Evolutionary conservation across 805 yeast genomes (phyloP).

Genomic region (Starmerella geochares): DNA sequence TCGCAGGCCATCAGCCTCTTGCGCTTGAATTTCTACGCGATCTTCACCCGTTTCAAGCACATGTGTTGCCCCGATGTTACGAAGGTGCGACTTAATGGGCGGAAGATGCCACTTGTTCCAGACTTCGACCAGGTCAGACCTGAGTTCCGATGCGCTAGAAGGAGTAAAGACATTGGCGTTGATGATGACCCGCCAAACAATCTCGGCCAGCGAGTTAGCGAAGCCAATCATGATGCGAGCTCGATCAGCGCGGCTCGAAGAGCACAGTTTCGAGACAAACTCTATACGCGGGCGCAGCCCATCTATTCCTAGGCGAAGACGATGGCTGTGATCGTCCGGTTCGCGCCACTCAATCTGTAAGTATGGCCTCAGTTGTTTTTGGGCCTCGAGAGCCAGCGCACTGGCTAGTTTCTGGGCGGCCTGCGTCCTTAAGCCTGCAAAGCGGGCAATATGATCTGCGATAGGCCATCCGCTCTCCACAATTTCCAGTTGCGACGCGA

Average conservation of each 20-base stretch:
- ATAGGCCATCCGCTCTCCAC: slow-evolving; percentile 5
- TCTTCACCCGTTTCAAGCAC: slow-evolving; percentile 8
- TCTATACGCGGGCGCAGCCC: slow-evolving; percentile 18
- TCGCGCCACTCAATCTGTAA: slow-evolving; percentile 28
- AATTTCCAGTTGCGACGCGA: slow-evolving; percentile 39
- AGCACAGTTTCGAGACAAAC: slow-evolving; percentile 28
- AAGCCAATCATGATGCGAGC: slow-evolving; percentile 27
- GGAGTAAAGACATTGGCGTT: slow-evolving; percentile 33
- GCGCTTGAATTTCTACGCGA: not conserved
- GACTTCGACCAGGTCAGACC: slow-evolving; percentile 30
- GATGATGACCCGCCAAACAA: slow-evolving; percentile 35
- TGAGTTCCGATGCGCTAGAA: slow-evolving; percentile 33
- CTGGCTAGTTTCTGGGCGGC: slow-evolving; percentile 11
- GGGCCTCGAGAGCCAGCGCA: slow-evolving; percentile 11
- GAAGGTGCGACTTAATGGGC: not conserved
- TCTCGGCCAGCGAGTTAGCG: slow-evolving; percentile 30
- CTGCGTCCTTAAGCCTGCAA: slow-evolving; percentile 11
- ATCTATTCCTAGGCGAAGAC: slow-evolving; percentile 10
- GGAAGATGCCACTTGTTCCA: slow-evolving; percentile 25
- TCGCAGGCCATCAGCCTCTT: slow-evolving; percentile 7
- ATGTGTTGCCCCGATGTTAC: slow-evolving; percentile 9
- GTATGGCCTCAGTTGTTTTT: slow-evolving; percentile 9
- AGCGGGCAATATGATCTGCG: not conserved
- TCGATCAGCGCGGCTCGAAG: slow-evolving; percentile 30
- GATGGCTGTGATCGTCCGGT: slow-evolving; percentile 5